Evolutionary conservation across 73 alveolate species (phyloP).

Genomic region (Paramecium sexaurelia): DNA sequence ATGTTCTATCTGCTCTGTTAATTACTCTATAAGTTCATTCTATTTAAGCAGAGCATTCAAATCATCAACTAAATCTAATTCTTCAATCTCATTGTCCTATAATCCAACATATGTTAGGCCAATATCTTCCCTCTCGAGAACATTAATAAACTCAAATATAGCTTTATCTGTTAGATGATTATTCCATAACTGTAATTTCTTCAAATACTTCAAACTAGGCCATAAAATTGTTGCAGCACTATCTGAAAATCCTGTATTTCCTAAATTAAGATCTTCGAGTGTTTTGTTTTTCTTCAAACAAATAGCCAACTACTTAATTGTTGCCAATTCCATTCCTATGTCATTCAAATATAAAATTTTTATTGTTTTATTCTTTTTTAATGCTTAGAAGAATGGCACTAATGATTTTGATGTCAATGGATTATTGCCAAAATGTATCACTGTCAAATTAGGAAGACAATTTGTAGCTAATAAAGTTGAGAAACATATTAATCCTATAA

Average conservation of each 20-base stretch:
- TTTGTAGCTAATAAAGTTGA: conserved; percentile 6
- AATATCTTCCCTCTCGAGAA: not conserved
- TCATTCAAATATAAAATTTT: conserved; percentile 39
- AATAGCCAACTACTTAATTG: not conserved
- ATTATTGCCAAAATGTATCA: conserved; percentile 44
- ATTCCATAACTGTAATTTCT: conserved; percentile 39
- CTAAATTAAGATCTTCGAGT: conserved; percentile 34
- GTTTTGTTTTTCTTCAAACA: conserved; percentile 44
- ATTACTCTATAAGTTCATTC: conserved; percentile 5
- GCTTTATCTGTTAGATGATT: conserved; percentile 37
- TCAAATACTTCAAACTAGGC: not conserved
- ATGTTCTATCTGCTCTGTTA: not conserved
- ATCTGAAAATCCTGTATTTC: conserved; percentile 53
- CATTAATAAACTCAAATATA: not conserved
- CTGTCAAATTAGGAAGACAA: not conserved
- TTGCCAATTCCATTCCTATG: conserved; percentile 35
- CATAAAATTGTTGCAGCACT: conserved; percentile 12
- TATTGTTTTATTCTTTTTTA: not conserved
- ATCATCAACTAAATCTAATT: conserved; percentile 23
- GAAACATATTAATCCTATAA: not conserved
- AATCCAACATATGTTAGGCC: conserved; percentile 7
- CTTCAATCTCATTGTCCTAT: conserved; percentile 26
- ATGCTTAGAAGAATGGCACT: conserved; percentile 32
- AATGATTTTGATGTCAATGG: conserved; percentile 34
- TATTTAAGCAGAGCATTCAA: not conserved